phyloP scores from a whole-genome alignment of 208 protist species.

The Phytomonas francai region DNA sequence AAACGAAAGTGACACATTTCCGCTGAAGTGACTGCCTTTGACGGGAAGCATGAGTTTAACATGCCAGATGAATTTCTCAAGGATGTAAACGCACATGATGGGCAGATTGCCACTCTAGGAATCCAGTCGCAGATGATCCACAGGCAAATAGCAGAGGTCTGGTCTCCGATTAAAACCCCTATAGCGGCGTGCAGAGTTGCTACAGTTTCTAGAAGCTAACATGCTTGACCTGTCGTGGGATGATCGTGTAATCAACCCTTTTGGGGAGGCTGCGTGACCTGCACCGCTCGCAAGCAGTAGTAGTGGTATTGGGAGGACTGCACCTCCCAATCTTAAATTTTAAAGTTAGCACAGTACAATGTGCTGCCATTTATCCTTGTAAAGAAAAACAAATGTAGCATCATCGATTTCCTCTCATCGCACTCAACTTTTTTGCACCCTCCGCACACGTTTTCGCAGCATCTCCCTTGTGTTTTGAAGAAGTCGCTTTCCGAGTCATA shows the following conservation, averaged over 20 bases:
- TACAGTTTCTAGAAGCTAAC: constrained; percentile 43
- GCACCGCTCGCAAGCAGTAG: constrained; percentile 15
- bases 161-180: constrained; percentile 30
- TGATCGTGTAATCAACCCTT: constrained; percentile 35
- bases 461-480: too few relatives aligned
- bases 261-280: constrained; percentile 28
- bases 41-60: constrained; percentile 23
- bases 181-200: constrained; percentile 23
- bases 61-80: constrained; percentile 35
- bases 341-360: constrained; percentile 30
- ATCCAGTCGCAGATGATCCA: constrained; percentile 35
- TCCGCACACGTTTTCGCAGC: not conserved
- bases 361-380: not conserved
- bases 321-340: constrained; percentile 12
- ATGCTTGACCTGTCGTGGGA: constrained; percentile 58
- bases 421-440: not conserved
- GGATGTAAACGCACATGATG: constrained; percentile 48
- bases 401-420: not conserved
- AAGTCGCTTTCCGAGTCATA: not conserved
- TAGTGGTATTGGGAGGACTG: not conserved
- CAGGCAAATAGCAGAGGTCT: constrained; percentile 36
- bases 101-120: constrained; percentile 26
- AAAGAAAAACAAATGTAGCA: not conserved
- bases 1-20: constrained; percentile 17
- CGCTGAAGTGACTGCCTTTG: constrained; percentile 15